Percentiles rank a stretch among this genome's conserved stretches.
phyloP scores from a whole-genome alignment of 495 filamentous ascomycete species.

The Hypoxylon fuscum region DNA sequence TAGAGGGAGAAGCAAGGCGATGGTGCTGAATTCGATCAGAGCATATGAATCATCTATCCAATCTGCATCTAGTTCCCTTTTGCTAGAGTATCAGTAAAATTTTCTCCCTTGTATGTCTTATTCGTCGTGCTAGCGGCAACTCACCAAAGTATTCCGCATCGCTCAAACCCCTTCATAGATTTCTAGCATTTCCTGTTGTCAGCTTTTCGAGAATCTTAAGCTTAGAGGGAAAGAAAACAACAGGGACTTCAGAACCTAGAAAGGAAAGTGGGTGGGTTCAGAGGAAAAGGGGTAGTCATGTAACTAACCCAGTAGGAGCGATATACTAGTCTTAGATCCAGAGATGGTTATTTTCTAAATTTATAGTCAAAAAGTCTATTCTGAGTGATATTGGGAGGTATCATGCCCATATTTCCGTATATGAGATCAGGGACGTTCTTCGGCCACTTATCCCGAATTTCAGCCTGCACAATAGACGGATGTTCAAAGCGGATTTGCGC shows the following conservation, averaged over 20 bases:
- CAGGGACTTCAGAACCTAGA: too few species aligned
- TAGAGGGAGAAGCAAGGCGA: neutral
- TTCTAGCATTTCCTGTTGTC: neutral
- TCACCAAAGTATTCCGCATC: neutral
- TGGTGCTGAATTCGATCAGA: neutral
- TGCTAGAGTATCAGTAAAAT: neutral
- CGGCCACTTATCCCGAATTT: neutral
- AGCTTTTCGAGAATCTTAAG: neutral
- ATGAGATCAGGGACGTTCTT: neutral
- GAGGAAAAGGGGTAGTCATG: too few species aligned
- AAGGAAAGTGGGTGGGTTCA: too few species aligned
- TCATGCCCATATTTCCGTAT: neutral
- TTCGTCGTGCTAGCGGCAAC: neutral
- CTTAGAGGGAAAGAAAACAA: too few species aligned
- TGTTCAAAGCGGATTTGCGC: neutral
- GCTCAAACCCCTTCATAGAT: neutral
- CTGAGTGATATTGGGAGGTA: neutral
- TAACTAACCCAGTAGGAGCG: too few species aligned
- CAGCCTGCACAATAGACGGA: neutral
- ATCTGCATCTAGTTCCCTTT: neutral
- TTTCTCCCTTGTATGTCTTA: neutral
- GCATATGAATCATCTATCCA: neutral
- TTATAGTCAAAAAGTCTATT: neutral
- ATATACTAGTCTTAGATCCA: too few species aligned
- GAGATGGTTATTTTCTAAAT: too few species aligned